phyloP scores from a whole-genome alignment of 768 basidiomycete genomes.

The Lepiota brunneoincarnata region DNA sequence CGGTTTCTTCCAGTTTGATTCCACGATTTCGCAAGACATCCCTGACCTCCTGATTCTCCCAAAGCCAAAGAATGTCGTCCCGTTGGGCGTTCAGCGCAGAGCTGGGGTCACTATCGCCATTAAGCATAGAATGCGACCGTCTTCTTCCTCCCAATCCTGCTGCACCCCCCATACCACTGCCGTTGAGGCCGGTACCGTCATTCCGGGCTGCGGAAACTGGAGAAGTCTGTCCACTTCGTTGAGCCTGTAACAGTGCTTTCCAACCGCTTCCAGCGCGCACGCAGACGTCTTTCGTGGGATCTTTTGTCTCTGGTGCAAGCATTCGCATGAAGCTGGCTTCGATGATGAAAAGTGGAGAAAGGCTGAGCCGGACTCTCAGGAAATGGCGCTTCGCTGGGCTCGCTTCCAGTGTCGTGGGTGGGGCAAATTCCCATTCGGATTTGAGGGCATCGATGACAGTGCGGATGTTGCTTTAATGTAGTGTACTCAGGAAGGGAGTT shows the following conservation, averaged over 20 bases:
- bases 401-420: conserved; percentile 15
- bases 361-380: conserved; percentile 32
- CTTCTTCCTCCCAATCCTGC: conserved; percentile 3
- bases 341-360: conserved; percentile 51
- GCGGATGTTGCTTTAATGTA: conserved; percentile 48
- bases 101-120: conserved; percentile 43
- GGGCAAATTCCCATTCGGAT: conserved; percentile 36
- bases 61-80: conserved; percentile 60
- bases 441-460: conserved; percentile 52
- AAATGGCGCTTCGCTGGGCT: conserved; percentile 22
- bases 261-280: conserved; percentile 60
- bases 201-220: background rate
- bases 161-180: background rate
- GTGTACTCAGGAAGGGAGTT: background rate
- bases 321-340: conserved; percentile 50
- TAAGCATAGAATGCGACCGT: conserved; percentile 21
- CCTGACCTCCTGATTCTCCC: conserved; percentile 56
- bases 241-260: conserved; percentile 42
- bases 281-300: conserved; percentile 35
- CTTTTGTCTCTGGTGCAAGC: conserved; percentile 43
- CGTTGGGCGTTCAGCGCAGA: conserved; percentile 48
- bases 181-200: background rate
- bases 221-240: conserved; percentile 13
- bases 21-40: conserved; percentile 47
- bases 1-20: conserved; percentile 54